phyloP scores from a whole-genome alignment of 2,329 filamentous ascomycete species.

The Lasiodiplodia gonubiensis region DNA sequence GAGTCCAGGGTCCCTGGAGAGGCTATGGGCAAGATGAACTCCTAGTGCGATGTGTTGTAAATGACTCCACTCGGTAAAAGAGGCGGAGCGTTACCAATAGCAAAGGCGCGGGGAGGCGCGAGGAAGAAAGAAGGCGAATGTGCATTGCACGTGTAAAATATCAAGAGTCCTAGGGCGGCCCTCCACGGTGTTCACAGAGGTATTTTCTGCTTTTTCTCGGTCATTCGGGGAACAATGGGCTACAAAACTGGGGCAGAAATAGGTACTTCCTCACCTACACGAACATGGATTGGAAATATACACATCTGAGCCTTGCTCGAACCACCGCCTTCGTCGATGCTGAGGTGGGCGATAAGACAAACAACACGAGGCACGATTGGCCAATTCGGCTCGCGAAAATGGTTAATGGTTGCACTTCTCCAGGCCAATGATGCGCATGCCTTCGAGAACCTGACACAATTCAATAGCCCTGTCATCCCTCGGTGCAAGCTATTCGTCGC shows the following conservation, averaged over 20 bases:
- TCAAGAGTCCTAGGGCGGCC: slow-evolving; percentile 5
- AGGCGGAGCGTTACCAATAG: not conserved
- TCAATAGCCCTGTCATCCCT: not conserved
- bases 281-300: not conserved
- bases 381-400: not conserved
- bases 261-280: not conserved
- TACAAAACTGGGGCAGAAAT: not conserved
- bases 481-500: slow-evolving; percentile 1
- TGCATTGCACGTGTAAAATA: slow-evolving; percentile 24
- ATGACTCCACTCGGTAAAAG: not conserved
- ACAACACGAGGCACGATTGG: not conserved
- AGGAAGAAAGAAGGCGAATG: not conserved
- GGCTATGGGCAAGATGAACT: not conserved
- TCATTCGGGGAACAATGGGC: not conserved
- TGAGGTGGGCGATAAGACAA: not conserved
- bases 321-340: too few relatives aligned
- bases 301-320: not conserved
- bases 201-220: not conserved
- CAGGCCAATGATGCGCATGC: not conserved
- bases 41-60: not conserved
- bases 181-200: slow-evolving; percentile 1
- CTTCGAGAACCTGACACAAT: not conserved
- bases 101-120: not conserved
- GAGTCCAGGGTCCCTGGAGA: slow-evolving; percentile 25
- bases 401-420: not conserved